Evolutionary conservation across 2,329 filamentous ascomycete genomes (phyloP).

Genomic region (Talaromyces sp.): DNA sequence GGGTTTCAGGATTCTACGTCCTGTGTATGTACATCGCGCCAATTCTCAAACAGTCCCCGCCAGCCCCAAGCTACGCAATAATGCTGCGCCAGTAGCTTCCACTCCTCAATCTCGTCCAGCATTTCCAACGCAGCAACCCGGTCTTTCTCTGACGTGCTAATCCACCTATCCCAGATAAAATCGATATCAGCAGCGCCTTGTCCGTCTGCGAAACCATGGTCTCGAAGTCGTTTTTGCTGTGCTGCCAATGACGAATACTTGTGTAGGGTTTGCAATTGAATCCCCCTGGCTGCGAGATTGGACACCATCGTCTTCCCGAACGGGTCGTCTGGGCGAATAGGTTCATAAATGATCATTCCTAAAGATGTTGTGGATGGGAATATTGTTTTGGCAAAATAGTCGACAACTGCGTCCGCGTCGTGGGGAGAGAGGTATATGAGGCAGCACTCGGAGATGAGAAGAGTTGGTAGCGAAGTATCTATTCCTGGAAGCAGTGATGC

Average conservation of each 20-base stretch:
- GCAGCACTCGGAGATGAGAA: slow-evolving; percentile 92
- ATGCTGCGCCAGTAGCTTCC: slow-evolving; percentile 77
- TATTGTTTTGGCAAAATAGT: slow-evolving; percentile 55
- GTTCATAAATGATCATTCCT: slow-evolving; percentile 77
- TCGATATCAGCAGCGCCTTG: slow-evolving; percentile 56
- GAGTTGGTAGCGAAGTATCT: slow-evolving; percentile 61
- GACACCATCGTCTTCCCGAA: slow-evolving; percentile 91
- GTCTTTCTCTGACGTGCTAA: slow-evolving; percentile 64
- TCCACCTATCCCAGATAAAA: slow-evolving; percentile 73
- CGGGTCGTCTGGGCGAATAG: slow-evolving; percentile 72
- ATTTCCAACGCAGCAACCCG: slow-evolving; percentile 76
- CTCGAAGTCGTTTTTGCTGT: slow-evolving; percentile 61
- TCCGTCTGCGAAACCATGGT: slow-evolving; percentile 58
- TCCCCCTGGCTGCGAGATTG: slow-evolving; percentile 76
- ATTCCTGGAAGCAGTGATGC: slow-evolving; percentile 38
- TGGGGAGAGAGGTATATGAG: slow-evolving; percentile 74
- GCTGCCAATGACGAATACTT: slow-evolving; percentile 62
- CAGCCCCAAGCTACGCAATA: slow-evolving; percentile 90
- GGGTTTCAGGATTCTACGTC: background rate
- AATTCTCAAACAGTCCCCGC: slow-evolving; percentile 33
- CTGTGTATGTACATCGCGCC: background rate
- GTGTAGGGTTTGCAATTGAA: slow-evolving; percentile 76
- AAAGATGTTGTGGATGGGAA: slow-evolving; percentile 42
- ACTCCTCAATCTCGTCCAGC: slow-evolving; percentile 92
- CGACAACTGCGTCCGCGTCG: slow-evolving; percentile 59